Base-by-base conservation (phyloP, 2,329 filamentous ascomycete genomes). In the Aspergillus eucalypticola region DNA sequence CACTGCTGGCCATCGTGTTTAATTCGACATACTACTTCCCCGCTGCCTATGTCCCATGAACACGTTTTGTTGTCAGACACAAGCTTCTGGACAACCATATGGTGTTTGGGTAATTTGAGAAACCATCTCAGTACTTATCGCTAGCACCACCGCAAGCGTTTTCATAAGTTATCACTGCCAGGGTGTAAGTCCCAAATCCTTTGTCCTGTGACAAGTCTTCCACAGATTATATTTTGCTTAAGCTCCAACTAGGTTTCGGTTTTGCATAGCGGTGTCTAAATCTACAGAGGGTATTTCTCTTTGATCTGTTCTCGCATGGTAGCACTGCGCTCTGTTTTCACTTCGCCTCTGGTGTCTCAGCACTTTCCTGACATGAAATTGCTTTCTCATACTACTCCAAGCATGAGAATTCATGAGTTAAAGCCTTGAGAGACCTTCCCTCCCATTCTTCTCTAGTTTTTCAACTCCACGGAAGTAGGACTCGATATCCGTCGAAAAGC, bases 301-400 rank as follows among this genome's bases (percentile, higher is more conserved):
- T 29, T 21, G 7, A 32, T 23, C 23, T 54, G 41, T 42, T 11
- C n/a, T 35, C 27, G 25, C 17, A 17, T 38, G 23, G 39, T 29
- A 35, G 7, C 25, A 42, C 29, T 32, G 13, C 60, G 49, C 19
- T 48, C 41, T 23, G 44, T 54, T 52, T 11, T 49, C 52, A 32
- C n/a, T 44, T 49, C 56, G 29, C 49, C 46, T 23, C 52, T 23
- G 25, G 11, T 49, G 44, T 38, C 25, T 54, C 10, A 56, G 27
- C 32, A 41, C 4, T 48, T 17, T 25, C 13, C 25, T 49, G 54
- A 29, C 46, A 63, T 65, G 63, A 46, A 48, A 64, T 35, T 46
- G 42, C 51, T 49, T 56, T 32, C 51, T 54, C 39, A 56, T 35
- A 42, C 15, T 46, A 27, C 49, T 42, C 29, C 29, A 61, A 64